Conservation (phyloP, 2,329 filamentous ascomycete species). For the Tolypocladium capitatum region DNA sequence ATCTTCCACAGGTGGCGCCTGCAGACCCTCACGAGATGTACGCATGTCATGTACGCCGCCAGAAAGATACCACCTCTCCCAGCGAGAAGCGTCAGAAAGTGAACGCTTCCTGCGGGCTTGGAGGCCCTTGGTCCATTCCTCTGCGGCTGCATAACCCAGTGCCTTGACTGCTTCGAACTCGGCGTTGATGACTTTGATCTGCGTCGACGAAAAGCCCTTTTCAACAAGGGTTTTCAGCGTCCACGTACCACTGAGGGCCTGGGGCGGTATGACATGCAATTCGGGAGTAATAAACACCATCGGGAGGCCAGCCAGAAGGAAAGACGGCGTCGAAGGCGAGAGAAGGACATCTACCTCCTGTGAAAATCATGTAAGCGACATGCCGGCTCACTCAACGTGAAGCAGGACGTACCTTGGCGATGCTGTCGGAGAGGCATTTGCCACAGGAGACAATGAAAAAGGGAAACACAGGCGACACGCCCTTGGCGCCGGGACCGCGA, state of each 20-base stretch:
- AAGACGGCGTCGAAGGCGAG: conserved; percentile 44
- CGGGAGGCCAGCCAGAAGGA: conserved; percentile 54
- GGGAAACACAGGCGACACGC: conserved; percentile 54
- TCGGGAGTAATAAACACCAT: conserved; percentile 52
- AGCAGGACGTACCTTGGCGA: conserved; percentile 47
- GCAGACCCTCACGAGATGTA: conserved; percentile 5
- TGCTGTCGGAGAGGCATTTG: conserved; percentile 44
- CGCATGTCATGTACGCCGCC: conserved; percentile 27
- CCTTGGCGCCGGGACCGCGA: conserved; percentile 46
- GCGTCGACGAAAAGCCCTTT: conserved; percentile 52
- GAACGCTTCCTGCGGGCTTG: conserved; percentile 46
- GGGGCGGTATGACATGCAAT: conserved; percentile 44
- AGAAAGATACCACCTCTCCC: conserved; percentile 58
- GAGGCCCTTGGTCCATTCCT: conserved; percentile 72
- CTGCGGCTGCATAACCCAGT: conserved; percentile 54
- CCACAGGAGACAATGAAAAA: conserved; percentile 57
- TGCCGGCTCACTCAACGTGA: conserved; percentile 7
- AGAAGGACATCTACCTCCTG: conserved; percentile 61
- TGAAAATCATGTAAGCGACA: conserved; percentile 7
- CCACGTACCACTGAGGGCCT: conserved; percentile 34
- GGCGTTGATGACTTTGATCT: conserved; percentile 47
- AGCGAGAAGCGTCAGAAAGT: conserved; percentile 50
- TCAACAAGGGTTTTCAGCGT: conserved; percentile 36
- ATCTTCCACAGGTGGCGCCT: neutral
- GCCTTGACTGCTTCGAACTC: conserved; percentile 51